Conservation (phyloP, 352 stramenopile genomes). For the Pythium rishiriense region DNA sequence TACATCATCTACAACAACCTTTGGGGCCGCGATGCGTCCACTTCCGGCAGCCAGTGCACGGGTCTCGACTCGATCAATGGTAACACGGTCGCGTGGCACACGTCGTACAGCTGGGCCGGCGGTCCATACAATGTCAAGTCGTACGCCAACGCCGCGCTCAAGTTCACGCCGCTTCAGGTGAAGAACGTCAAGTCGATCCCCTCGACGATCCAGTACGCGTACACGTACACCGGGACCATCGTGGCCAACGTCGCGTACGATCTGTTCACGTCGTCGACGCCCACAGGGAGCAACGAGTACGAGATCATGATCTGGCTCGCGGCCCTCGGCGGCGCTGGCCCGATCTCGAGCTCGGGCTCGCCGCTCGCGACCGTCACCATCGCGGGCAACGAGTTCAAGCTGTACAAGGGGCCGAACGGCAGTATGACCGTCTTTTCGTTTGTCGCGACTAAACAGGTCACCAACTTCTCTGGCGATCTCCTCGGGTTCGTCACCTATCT, state of each 20-base stretch:
- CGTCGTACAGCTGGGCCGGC: conserved; percentile 39
- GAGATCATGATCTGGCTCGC: conserved; percentile 45
- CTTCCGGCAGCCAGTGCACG: conserved; percentile 41
- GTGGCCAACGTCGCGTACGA: conserved; percentile 46
- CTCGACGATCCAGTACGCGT: conserved; percentile 39
- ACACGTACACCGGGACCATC: conserved; percentile 37
- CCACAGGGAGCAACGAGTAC: conserved; percentile 28
- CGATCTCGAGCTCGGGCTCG: conserved; percentile 33
- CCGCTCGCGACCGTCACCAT: conserved; percentile 31
- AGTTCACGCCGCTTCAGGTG: conserved; percentile 34
- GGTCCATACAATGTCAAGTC: conserved; percentile 42
- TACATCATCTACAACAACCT: conserved; percentile 59
- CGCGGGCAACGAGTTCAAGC: conserved; percentile 20
- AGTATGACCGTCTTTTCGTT: conserved; percentile 41
- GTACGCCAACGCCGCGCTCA: conserved; percentile 44
- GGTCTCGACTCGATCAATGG: conserved; percentile 31
- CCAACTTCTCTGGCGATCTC: conserved; percentile 36
- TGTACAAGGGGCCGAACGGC: conserved; percentile 38
- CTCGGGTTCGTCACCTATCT: conserved; percentile 32
- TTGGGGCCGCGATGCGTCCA: conserved; percentile 34
- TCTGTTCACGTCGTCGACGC: conserved; percentile 38
- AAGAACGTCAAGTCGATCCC: conserved; percentile 37
- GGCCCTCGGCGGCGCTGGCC: conserved; percentile 33
- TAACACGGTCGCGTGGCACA: conserved; percentile 38
- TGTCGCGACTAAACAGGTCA: conserved; percentile 31